Evolutionary conservation across 306 rosid species (phyloP).

Genomic region (Glycine soja): DNA sequence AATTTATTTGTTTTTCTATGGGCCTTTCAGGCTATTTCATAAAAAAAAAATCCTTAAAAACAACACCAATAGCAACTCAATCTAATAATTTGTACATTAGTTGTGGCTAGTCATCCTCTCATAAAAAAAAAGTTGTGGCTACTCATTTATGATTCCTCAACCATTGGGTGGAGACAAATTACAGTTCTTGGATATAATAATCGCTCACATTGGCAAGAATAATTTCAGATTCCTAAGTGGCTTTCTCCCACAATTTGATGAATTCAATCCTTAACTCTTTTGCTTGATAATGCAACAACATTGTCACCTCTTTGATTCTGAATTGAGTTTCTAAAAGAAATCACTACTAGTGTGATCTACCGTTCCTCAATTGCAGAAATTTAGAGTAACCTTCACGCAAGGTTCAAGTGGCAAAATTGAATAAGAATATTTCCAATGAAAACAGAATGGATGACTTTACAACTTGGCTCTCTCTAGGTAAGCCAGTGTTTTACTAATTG

Average conservation of each 20-base stretch:
- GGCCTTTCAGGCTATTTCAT: too few relatives aligned
- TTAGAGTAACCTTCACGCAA: not conserved
- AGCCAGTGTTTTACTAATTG: too few relatives aligned
- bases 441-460: too few relatives aligned
- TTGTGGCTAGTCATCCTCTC: not conserved
- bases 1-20: too few relatives aligned
- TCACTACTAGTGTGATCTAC: not conserved
- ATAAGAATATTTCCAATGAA: not conserved
- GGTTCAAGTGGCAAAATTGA: not conserved
- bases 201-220: too few relatives aligned
- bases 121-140: too few relatives aligned
- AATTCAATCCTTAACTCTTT: not conserved
- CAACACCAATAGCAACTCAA: not conserved
- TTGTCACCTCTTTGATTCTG: not conserved
- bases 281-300: not conserved
- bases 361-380: not conserved
- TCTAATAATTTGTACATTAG: not conserved
- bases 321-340: not conserved
- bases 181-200: too few relatives aligned
- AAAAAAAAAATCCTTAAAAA: not conserved
- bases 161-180: too few relatives aligned
- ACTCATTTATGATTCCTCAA: not conserved
- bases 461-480: too few relatives aligned
- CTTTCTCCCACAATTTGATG: not conserved
- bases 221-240: not conserved